These are phyloP conservation scores for Mucor plumbeus DNA, from an alignment of 371 early-diverging fungal species.

Conservation along the genomic window DNA sequence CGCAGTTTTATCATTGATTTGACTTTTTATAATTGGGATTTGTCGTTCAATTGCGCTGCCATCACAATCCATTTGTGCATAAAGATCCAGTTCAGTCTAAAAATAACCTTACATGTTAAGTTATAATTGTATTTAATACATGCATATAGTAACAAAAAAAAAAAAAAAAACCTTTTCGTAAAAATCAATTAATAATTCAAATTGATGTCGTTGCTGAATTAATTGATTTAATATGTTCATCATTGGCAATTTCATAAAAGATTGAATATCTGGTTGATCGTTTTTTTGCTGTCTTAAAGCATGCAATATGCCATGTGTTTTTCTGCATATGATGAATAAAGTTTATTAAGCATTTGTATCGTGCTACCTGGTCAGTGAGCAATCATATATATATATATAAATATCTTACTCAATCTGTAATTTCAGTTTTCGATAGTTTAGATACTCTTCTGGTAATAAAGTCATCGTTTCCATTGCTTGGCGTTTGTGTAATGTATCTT, in stretches of 20 bases:
- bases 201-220: not conserved
- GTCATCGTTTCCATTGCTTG: not conserved
- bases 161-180: not conserved
- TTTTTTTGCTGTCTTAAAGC: not conserved
- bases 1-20: not conserved
- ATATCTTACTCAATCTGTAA: conserved; percentile 8
- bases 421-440: not conserved
- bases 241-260: not conserved
- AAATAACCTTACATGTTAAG: not conserved
- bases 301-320: conserved; percentile 20
- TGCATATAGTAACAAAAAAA: not conserved
- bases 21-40: not conserved
- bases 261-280: not conserved
- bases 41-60: not conserved
- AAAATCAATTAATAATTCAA: not conserved
- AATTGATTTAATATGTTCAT: not conserved
- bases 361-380: too few species aligned
- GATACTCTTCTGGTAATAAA: not conserved
- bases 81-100: conserved; percentile 9
- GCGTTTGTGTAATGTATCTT: conserved; percentile 2
- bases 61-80: conserved; percentile 9
- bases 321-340: conserved; percentile 2
- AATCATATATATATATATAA: too few species aligned
- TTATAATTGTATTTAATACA: not conserved
- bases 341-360: not conserved